Conservation (phyloP, 139 green algal species). For the Raphidocelis subcapitata region DNA sequence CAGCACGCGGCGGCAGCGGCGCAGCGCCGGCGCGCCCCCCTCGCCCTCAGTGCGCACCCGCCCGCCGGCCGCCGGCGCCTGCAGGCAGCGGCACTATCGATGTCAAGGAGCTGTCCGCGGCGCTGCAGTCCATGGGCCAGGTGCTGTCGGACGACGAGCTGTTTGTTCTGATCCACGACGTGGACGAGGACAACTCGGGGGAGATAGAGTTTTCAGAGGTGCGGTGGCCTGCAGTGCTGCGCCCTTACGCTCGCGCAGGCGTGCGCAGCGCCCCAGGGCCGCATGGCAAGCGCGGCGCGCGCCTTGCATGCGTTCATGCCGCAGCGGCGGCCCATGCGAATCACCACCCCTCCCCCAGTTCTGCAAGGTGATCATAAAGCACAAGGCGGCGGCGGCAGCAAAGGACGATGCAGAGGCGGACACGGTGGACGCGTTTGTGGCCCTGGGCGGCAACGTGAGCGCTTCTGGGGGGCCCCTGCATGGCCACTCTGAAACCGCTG, state of each 20-base stretch:
- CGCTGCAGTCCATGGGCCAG: conserved; percentile 61
- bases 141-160: conserved; percentile 70
- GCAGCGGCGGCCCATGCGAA: no score
- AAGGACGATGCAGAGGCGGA: conserved; percentile 58
- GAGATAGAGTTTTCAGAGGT: conserved; percentile 66
- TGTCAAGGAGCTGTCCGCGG: conserved; percentile 56
- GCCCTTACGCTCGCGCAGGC: no score
- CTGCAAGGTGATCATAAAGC: conserved; percentile 71
- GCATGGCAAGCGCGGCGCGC: no score
- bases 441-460: conserved; percentile 72
- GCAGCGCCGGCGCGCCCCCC: no score
- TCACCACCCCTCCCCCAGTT: conserved; percentile 53
- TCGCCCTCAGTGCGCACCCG: no score
- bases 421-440: conserved; percentile 82
- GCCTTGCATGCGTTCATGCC: no score
- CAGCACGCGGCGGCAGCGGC: no score
- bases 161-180: conserved; percentile 65
- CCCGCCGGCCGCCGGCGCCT: conserved; percentile 1
- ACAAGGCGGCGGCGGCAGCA: conserved; percentile 57
- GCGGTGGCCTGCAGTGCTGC: no score
- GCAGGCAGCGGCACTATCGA: conserved; percentile 71
- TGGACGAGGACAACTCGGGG: conserved; percentile 64
- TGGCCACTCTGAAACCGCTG: no score
- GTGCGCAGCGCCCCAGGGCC: no score
- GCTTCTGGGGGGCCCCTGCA: no score